phyloP scores from a whole-genome alignment of 2,329 filamentous ascomycete species.

The Xenoacremonium recifei region DNA sequence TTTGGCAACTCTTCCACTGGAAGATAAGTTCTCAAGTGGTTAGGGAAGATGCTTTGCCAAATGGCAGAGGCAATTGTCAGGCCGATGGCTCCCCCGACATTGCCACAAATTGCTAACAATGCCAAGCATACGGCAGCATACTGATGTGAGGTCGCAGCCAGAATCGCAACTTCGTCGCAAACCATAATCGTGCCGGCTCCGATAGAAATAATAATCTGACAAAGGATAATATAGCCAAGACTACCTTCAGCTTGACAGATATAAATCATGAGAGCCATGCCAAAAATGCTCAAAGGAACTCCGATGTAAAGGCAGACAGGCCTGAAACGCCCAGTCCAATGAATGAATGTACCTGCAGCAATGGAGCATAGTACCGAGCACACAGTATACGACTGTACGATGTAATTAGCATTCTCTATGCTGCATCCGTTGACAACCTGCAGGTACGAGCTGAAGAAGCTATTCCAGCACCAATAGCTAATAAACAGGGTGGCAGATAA shows the following conservation, averaged over 20 bases:
- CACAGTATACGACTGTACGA: slow-evolving; percentile 47
- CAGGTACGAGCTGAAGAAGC: slow-evolving; percentile 52
- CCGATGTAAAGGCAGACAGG: slow-evolving; percentile 50
- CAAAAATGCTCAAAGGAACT: slow-evolving; percentile 53
- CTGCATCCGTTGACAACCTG: slow-evolving; percentile 50
- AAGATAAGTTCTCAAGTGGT: slow-evolving; percentile 32
- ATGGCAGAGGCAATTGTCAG: slow-evolving; percentile 10
- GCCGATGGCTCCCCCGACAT: slow-evolving; percentile 10
- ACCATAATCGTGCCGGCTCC: slow-evolving; percentile 12
- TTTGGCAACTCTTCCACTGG: slow-evolving; percentile 30
- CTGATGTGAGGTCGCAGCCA: slow-evolving; percentile 11
- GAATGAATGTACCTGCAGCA: slow-evolving; percentile 48
- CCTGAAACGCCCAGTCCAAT: slow-evolving; percentile 51
- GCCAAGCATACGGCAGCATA: slow-evolving; percentile 11
- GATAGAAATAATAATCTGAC: slow-evolving; percentile 16
- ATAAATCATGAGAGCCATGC: slow-evolving; percentile 56
- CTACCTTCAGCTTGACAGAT: slow-evolving; percentile 52
- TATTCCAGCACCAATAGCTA: slow-evolving; percentile 46
- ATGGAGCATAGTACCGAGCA: slow-evolving; percentile 49
- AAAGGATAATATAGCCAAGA: slow-evolving; percentile 53
- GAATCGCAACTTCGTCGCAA: slow-evolving; percentile 11
- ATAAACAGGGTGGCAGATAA: slow-evolving; percentile 39
- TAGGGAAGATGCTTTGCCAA: slow-evolving; percentile 33
- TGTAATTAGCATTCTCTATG: slow-evolving; percentile 48
- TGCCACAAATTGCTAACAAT: slow-evolving; percentile 11